phyloP scores from a whole-genome alignment of 441 rosid genomes.

The Melastoma candidum region DNA sequence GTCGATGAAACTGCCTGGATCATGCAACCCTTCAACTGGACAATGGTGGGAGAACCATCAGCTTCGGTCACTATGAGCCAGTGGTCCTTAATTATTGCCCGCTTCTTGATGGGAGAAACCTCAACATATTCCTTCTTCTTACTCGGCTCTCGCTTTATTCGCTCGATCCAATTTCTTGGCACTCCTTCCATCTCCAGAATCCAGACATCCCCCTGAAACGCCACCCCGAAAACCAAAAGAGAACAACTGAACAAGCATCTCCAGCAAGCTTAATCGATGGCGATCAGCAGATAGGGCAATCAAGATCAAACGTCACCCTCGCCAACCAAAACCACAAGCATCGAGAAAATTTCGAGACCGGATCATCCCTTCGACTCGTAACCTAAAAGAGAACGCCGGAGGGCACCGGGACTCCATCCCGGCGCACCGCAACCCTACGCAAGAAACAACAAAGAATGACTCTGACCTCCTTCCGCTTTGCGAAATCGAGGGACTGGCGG shows the following conservation, averaged over 20 bases:
- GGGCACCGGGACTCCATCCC: no score
- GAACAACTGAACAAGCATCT: neutral
- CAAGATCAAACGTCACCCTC: no score
- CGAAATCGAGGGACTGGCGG: constrained; percentile 36
- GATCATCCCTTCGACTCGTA: no score
- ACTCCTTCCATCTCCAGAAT: constrained; percentile 58
- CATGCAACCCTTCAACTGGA: constrained; percentile 47
- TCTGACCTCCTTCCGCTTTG: constrained; percentile 49
- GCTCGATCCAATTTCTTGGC: constrained; percentile 35
- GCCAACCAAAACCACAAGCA: no score
- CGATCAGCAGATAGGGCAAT: no score
- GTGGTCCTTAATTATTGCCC: constrained; percentile 45
- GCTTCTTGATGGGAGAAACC: constrained; percentile 51
- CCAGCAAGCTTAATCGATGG: neutral
- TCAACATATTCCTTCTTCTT: constrained; percentile 45
- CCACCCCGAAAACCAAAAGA: neutral
- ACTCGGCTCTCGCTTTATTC: constrained; percentile 43
- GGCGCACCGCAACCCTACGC: no score
- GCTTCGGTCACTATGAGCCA: constrained; percentile 40
- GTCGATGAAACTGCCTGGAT: constrained; percentile 82
- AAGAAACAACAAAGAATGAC: no score
- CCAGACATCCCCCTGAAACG: constrained; percentile 69
- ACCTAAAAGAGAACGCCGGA: no score
- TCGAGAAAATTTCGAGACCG: no score
- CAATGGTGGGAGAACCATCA: constrained; percentile 34